Percentiles rank a stretch among this genome's conserved stretches.
phyloP scores from a whole-genome alignment of 495 filamentous ascomycete species.

The Aspergillus ellipticus region DNA sequence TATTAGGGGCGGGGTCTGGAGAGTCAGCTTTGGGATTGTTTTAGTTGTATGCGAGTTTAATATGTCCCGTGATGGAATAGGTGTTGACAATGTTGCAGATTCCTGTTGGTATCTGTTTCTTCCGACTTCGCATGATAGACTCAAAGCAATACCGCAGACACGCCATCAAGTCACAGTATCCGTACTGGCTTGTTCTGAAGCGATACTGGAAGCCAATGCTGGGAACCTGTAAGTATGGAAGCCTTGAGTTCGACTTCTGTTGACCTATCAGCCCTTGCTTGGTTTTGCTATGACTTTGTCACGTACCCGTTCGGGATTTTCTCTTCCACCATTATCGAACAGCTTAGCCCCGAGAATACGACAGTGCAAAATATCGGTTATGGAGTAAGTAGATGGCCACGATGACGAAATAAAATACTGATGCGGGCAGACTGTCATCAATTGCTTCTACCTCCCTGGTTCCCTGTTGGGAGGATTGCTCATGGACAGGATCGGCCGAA shows the following conservation, averaged over 20 bases:
- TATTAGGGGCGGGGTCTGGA: slow-evolving; percentile 29
- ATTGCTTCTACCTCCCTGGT: slow-evolving; percentile 48
- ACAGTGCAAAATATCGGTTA: slow-evolving; percentile 44
- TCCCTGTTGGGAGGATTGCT: slow-evolving; percentile 44
- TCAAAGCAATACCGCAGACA: slow-evolving; percentile 35
- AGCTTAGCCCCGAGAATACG: slow-evolving; percentile 36
- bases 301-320: slow-evolving; percentile 40
- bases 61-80: too few species aligned
- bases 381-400: slow-evolving; percentile 27
- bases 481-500: slow-evolving; percentile 47
- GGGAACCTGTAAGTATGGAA: slow-evolving; percentile 29
- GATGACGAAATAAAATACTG: too few species aligned
- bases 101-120: slow-evolving; percentile 33
- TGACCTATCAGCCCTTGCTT: slow-evolving; percentile 24
- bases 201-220: slow-evolving; percentile 41
- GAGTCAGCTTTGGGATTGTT: slow-evolving; percentile 32
- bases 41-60: slow-evolving; percentile 25
- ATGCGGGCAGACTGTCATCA: slow-evolving; percentile 42
- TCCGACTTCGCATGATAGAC: slow-evolving; percentile 37
- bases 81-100: slow-evolving; percentile 12
- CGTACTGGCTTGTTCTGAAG: slow-evolving; percentile 30
- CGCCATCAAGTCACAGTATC: slow-evolving; percentile 32
- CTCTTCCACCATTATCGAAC: slow-evolving; percentile 33
- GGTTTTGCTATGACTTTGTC: slow-evolving; percentile 43
- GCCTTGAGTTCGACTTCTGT: neutral